Evolutionary conservation across 2,329 filamentous ascomycete species (phyloP), one percentile per base, ranked within the genome.

Genomic region (Bipolaris victoriae): DNA sequence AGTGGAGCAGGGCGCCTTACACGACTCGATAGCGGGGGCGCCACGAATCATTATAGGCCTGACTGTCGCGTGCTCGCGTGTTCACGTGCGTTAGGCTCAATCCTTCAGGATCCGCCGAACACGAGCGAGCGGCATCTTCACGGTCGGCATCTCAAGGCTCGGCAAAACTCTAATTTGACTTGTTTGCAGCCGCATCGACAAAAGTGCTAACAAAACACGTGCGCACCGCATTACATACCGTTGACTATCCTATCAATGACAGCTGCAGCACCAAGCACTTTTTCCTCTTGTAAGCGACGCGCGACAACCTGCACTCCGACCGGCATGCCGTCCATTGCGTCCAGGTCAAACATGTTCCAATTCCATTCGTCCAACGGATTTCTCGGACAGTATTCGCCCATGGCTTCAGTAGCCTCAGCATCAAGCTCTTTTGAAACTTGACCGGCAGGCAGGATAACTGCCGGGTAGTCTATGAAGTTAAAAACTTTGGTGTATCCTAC

Each of bases 391-490:
- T 83, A 81, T 2, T 58, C 39, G 3, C 39, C 29, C 15, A 69
- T 69, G 5, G 66, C 67, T 53, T 70, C 74, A 0, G 74, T 65
- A 13, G 72, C 64, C 1, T 69, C 61, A 13, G 47, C 35, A 16
- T 84, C 76, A 43, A 80, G 72, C 3, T 77, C 69, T 41, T 77
- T 74, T 1, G 75, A 73, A 1, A 83, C 81, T 7, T 70, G 70
- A 0, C 83, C 84, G 13, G 80, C 82, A 0, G 86, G 86, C 13
- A 89, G 73, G 0, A 83, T 81, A 4, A 86, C 71, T 0, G 85
- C 82, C 0, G 84, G 78, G 62, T 88, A 89, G 65, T 89, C 86
- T 0, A 88, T 75, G 9, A 88, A 73, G 62, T 88, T 87, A 80
- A 84, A 87, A 6, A 87, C 78, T 64, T 86, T 86, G 1, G 85